Conservation (phyloP, 2,329 filamentous ascomycete genomes). For the Chaetomium globosum region DNA sequence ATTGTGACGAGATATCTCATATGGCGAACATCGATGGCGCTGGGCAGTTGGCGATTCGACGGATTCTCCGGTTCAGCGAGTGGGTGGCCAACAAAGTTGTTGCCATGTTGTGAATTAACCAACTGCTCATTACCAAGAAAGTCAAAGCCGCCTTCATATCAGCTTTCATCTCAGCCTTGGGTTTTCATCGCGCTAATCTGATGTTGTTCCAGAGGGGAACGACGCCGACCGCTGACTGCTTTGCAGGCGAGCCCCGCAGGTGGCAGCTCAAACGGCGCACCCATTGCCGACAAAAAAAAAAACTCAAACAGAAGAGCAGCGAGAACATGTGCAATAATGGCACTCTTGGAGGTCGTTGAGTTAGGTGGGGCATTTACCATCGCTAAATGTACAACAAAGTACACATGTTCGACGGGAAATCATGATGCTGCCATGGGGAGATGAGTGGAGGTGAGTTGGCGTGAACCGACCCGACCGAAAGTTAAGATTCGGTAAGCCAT, state of each 20-base stretch:
- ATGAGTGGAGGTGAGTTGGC: neutral
- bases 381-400: neutral
- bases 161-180: neutral
- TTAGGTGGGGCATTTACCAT: neutral
- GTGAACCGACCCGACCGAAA: neutral
- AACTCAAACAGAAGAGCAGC: neutral
- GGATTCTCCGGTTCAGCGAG: neutral
- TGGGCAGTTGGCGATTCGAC: neutral
- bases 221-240: neutral
- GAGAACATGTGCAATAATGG: neutral
- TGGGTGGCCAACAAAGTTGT: neutral
- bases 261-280: neutral
- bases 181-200: neutral
- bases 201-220: neutral
- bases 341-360: neutral
- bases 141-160: neutral
- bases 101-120: neutral
- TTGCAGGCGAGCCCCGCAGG: neutral
- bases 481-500: neutral
- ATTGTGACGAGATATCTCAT: neutral
- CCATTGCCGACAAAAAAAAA: neutral
- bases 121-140: neutral
- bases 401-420: no score
- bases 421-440: neutral
- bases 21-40: neutral